Conservation (phyloP, 345 rosid species). For the Eucalyptus brandiana region DNA sequence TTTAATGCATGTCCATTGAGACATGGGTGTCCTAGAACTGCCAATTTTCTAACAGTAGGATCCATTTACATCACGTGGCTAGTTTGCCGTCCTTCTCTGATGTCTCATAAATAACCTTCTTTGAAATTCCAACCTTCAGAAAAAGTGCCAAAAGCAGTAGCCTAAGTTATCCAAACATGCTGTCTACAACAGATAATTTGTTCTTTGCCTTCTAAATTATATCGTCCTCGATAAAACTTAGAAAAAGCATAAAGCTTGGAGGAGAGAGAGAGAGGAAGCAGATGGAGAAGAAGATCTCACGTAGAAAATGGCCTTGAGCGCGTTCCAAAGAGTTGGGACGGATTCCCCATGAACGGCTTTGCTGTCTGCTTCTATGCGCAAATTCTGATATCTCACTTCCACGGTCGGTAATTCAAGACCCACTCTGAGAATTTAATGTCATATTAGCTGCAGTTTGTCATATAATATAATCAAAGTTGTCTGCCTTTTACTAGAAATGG, state of each 20-base stretch:
- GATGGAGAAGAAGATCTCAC: conserved; percentile 5
- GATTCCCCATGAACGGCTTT: conserved; percentile 25
- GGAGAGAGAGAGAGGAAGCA: not conserved
- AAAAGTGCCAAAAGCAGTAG: not conserved
- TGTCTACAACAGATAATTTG: not conserved
- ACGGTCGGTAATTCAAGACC: conserved; percentile 15
- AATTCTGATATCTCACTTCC: conserved; percentile 24
- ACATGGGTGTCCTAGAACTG: not conserved
- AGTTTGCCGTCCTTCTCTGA: not conserved
- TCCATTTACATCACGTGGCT: not conserved
- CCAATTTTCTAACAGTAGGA: not conserved
- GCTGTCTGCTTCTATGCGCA: conserved; percentile 18
- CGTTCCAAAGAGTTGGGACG: conserved; percentile 26
- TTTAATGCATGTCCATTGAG: not conserved
- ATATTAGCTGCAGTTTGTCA: not conserved
- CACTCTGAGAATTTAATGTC: not conserved
- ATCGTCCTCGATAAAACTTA: not conserved
- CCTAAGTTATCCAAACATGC: not conserved
- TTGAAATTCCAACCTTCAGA: not conserved
- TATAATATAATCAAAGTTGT: not conserved
- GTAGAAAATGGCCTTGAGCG: conserved; percentile 1
- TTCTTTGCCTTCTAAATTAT: not conserved
- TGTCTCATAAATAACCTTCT: not conserved
- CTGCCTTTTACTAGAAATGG: not conserved
- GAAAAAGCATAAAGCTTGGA: not conserved